phyloP scores from a whole-genome alignment of 2,329 filamentous ascomycete genomes.

The Aspergillus chevalieri region DNA sequence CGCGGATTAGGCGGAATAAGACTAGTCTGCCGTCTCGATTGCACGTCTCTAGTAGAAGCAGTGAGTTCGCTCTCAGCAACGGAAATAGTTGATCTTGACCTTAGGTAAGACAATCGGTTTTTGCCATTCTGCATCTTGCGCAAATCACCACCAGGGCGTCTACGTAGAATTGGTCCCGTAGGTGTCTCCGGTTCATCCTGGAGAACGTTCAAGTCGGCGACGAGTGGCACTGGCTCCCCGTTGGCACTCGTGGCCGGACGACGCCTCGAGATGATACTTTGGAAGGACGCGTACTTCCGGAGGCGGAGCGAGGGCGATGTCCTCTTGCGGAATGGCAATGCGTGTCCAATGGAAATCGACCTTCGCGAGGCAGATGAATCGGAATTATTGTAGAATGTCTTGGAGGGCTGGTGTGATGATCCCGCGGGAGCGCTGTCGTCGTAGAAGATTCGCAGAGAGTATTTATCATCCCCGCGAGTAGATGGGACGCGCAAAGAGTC shows the following conservation, averaged over 20 bases:
- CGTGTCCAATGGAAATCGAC: constrained; percentile 24
- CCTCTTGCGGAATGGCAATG: constrained; percentile 18
- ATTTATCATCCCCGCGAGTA: constrained; percentile 18
- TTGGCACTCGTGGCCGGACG: constrained; percentile 4
- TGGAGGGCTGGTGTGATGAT: constrained; percentile 7
- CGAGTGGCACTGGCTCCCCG: constrained; percentile 16
- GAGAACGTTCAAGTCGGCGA: constrained; percentile 9
- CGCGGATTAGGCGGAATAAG: constrained; percentile 27
- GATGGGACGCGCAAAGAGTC: constrained; percentile 14
- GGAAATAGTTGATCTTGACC: constrained; percentile 30
- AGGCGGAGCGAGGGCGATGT: constrained; percentile 30
- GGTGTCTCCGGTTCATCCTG: constrained; percentile 18
- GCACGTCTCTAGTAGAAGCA: constrained; percentile 6
- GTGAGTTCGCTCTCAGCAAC: constrained; percentile 15
- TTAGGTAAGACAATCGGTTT: constrained; percentile 47
- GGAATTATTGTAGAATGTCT: constrained; percentile 11
- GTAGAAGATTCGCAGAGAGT: constrained; percentile 24
- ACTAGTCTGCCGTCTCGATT: constrained; percentile 20
- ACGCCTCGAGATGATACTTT: constrained; percentile 35
- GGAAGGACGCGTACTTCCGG: constrained; percentile 42
- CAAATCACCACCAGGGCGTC: constrained; percentile 69
- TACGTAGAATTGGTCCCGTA: constrained; percentile 54
- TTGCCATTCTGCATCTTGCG: constrained; percentile 61
- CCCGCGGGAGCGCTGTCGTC: constrained; percentile 13
- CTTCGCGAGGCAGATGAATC: constrained; percentile 14